Percentiles rank a stretch among this genome's conserved stretches.
Evolutionary conservation across 2,329 filamentous ascomycete species (phyloP).

Genomic region (Proliferodiscus dingleyae): DNA sequence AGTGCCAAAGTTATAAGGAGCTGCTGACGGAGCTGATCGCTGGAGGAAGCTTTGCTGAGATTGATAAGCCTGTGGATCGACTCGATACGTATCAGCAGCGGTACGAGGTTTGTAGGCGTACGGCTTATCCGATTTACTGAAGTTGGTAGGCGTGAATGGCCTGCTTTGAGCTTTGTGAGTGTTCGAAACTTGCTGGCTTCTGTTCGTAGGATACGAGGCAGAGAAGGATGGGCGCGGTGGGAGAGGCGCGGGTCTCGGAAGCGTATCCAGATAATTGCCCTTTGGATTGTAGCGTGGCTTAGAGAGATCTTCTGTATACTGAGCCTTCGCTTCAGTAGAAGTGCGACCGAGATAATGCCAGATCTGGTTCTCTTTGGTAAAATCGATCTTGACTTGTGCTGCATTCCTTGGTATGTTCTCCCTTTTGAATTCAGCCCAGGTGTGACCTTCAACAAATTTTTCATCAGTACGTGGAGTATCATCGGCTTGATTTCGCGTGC

Average conservation of each 20-base stretch:
- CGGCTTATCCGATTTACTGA: conserved; percentile 39
- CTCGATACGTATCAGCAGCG: conserved; percentile 22
- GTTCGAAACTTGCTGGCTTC: conserved; percentile 21
- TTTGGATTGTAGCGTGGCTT: conserved; percentile 58
- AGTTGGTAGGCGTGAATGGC: conserved; percentile 26
- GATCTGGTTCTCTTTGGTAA: conserved; percentile 67
- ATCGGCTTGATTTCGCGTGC: conserved; percentile 49
- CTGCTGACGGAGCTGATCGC: conserved; percentile 18
- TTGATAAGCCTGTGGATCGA: conserved; percentile 30
- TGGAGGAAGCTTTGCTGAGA: conserved; percentile 32
- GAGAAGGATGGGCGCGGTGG: conserved; percentile 33
- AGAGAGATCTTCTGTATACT: conserved; percentile 76
- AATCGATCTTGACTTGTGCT: conserved; percentile 63
- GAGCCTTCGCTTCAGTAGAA: conserved; percentile 85
- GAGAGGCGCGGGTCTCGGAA: conserved; percentile 49
- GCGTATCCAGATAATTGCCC: conserved; percentile 68
- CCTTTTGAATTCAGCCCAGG: conserved; percentile 76
- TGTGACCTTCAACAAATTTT: conserved; percentile 61
- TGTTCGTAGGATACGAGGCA: conserved; percentile 28
- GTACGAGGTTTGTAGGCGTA: conserved; percentile 48
- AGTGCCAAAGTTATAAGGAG: conserved; percentile 27
- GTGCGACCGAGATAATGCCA: conserved; percentile 85
- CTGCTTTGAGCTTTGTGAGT: conserved; percentile 31
- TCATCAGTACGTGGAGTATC: conserved; percentile 62
- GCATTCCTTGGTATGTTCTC: conserved; percentile 52